Conservation (phyloP, 495 filamentous ascomycete species). For the Penicillium daleae region DNA sequence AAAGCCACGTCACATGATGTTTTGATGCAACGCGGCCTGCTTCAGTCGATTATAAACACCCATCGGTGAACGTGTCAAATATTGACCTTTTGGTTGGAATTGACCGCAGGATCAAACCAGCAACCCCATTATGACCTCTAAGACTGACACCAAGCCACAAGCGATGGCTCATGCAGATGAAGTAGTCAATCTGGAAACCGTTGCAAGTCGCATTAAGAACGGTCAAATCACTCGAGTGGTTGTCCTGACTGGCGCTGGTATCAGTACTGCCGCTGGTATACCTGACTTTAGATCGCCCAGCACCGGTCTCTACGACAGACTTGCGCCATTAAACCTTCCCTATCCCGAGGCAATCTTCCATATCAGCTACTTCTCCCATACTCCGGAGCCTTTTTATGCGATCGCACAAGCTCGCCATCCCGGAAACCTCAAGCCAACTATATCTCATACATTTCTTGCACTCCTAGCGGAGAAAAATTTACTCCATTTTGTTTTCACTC, state of each 20-base stretch:
- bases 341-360: conserved; percentile 76
- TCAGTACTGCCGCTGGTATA: conserved; percentile 67
- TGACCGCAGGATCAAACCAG: not conserved
- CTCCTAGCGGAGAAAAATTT: conserved; percentile 69
- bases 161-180: not conserved
- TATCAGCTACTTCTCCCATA: conserved; percentile 74
- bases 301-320: conserved; percentile 79
- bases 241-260: conserved; percentile 35
- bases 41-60: not conserved
- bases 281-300: conserved; percentile 79
- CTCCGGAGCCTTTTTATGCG: conserved; percentile 84
- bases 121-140: not conserved
- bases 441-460: conserved; percentile 74
- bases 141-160: not conserved
- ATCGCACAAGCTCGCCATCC: conserved; percentile 85
- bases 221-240: conserved; percentile 27
- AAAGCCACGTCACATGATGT: conserved; percentile 9
- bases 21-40: not conserved
- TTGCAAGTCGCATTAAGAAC: conserved; percentile 26
- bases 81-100: not conserved
- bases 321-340: conserved; percentile 75
- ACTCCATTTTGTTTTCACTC: conserved; percentile 80
- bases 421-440: conserved; percentile 74
- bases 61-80: not conserved
- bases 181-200: not conserved